A percentile compares a stretch with the other conserved stretches of the same genome.
Evolutionary conservation across 805 yeast species (phyloP).

Genomic region (Saccharomycopsis malanga): DNA sequence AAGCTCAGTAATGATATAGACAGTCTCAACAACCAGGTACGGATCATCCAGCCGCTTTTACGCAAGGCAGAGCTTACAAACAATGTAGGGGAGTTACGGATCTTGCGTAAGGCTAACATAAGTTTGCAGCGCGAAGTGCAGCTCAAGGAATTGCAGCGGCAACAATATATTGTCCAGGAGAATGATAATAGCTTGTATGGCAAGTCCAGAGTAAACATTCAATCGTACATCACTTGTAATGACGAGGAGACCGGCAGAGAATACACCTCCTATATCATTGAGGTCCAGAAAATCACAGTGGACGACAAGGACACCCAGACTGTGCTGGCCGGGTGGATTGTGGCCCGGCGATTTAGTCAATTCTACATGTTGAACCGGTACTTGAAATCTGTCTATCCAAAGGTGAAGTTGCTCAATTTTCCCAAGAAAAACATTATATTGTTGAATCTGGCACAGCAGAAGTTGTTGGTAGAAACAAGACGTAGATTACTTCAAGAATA

Average conservation of each 20-base stretch:
- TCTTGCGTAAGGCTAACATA: conserved; percentile 58
- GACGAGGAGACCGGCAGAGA: conserved; percentile 48
- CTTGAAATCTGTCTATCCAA: conserved; percentile 45
- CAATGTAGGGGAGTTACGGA: conserved; percentile 58
- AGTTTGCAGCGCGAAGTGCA: conserved; percentile 69
- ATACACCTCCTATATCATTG: conserved; percentile 66
- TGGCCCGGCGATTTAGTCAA: conserved; percentile 85
- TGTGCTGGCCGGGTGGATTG: conserved; percentile 73
- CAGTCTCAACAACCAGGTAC: conserved; percentile 51
- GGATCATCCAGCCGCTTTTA: conserved; percentile 58
- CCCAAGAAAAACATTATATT: conserved; percentile 39
- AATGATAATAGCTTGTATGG: conserved; percentile 71
- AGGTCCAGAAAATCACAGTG: conserved; percentile 48
- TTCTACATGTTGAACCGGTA: conserved; percentile 66
- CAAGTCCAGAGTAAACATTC: conserved; percentile 47
- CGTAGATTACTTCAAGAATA: conserved; percentile 55
- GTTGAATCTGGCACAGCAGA: conserved; percentile 56
- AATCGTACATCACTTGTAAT: conserved; percentile 41
- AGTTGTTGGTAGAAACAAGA: conserved; percentile 57
- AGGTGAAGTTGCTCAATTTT: conserved; percentile 42
- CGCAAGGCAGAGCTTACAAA: conserved; percentile 82
- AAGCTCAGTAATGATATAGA: conserved; percentile 52
- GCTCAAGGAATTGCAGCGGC: conserved; percentile 64
- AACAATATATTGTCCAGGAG: conserved; percentile 78
- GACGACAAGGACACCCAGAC: conserved; percentile 33